Percentiles rank a stretch among this genome's conserved stretches.
Evolutionary conservation across 2,329 filamentous ascomycete species (phyloP).

Genomic region (Aspergillus melleus): DNA sequence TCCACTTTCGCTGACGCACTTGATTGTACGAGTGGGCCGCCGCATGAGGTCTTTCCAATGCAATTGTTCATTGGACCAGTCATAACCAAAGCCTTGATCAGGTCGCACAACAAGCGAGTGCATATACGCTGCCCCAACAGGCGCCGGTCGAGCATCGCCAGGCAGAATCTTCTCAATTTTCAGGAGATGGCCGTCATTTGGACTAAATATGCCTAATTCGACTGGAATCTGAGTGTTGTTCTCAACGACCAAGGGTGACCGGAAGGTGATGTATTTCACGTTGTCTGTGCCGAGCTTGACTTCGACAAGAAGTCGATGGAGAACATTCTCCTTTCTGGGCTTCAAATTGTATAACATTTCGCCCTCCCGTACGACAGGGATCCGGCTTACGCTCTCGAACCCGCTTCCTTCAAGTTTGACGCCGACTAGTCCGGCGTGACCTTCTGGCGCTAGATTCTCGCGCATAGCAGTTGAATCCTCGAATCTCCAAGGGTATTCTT

Average conservation of each 20-base stretch:
- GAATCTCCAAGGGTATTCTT: conserved; percentile 93
- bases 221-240: conserved; percentile 97
- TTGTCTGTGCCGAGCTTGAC: conserved; percentile 90
- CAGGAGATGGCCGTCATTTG: conserved; percentile 80
- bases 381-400: conserved; percentile 85
- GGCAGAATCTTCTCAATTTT: conserved; percentile 98
- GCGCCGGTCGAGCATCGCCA: conserved; percentile 83
- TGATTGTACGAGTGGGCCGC: conserved; percentile 79
- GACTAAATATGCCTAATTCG: conserved; percentile 87
- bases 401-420: conserved; percentile 88
- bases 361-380: conserved; percentile 90
- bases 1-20: conserved; percentile 81
- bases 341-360: conserved; percentile 87
- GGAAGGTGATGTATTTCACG: conserved; percentile 95
- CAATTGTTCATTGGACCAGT: conserved; percentile 85
- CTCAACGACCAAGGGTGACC: conserved; percentile 87
- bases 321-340: conserved; percentile 78
- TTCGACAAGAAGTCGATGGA: conserved; percentile 89
- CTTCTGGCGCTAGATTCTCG: conserved; percentile 85
- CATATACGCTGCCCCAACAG: conserved; percentile 86
- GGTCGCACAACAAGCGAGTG: conserved; percentile 86
- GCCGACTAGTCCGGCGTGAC: conserved; percentile 73
- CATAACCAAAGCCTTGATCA: conserved; percentile 93
- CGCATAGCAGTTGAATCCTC: conserved; percentile 96
- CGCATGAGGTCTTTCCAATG: conserved; percentile 93